Conservation (phyloP, 2,329 filamentous ascomycete genomes). For the Acrodontium crateriforme region DNA sequence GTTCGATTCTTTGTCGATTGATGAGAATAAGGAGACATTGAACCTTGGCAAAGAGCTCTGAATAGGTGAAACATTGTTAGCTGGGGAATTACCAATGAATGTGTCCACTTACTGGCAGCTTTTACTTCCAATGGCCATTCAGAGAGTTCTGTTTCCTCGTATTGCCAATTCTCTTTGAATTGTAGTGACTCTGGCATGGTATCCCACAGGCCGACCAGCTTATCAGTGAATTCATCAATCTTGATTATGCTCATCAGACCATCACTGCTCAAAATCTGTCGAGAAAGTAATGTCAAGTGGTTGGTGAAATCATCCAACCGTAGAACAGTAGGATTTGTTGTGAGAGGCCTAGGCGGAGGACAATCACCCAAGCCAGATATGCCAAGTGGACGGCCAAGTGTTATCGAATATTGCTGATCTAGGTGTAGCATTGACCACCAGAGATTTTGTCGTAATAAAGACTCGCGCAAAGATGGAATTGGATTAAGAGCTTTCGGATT, state of each 20-base stretch:
- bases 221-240: slow-evolving; percentile 36
- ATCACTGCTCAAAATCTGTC: slow-evolving; percentile 33
- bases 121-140: slow-evolving; percentile 35
- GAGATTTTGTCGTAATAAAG: slow-evolving; percentile 28
- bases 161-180: slow-evolving; percentile 33
- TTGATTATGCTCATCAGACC: slow-evolving; percentile 26
- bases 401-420: slow-evolving; percentile 38
- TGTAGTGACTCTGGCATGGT: slow-evolving; percentile 34
- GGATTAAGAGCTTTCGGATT: slow-evolving; percentile 34
- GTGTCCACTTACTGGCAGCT: slow-evolving; percentile 31
- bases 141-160: slow-evolving; percentile 24
- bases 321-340: slow-evolving; percentile 30
- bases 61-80: background rate
- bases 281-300: slow-evolving; percentile 34
- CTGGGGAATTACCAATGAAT: background rate
- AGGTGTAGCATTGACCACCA: slow-evolving; percentile 43
- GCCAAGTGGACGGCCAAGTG: slow-evolving; percentile 33
- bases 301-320: slow-evolving; percentile 32
- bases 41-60: slow-evolving; percentile 33
- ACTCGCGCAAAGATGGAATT: slow-evolving; percentile 27
- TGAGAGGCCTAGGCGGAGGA: slow-evolving; percentile 31
- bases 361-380: slow-evolving; percentile 38
- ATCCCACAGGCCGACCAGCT: slow-evolving; percentile 28
- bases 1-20: slow-evolving; percentile 32
- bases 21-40: slow-evolving; percentile 36